phyloP scores from a whole-genome alignment of 2,329 filamentous ascomycete species.

The Xylariaceae sp. region DNA sequence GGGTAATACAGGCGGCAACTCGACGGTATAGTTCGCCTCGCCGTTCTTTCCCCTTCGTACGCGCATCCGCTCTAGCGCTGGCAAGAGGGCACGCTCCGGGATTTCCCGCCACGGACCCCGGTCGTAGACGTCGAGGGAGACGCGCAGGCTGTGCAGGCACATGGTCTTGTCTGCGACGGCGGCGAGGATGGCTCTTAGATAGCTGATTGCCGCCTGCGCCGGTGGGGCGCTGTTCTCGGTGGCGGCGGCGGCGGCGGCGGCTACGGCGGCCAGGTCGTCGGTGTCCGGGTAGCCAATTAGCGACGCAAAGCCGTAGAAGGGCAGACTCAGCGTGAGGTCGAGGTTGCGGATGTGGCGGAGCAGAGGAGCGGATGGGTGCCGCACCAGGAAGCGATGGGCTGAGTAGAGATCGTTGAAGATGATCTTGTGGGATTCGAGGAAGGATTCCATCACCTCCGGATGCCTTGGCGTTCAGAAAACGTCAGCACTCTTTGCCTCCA shows the following conservation, averaged over 20 bases:
- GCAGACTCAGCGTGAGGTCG: slow-evolving; percentile 29
- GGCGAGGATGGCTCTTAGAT: slow-evolving; percentile 15
- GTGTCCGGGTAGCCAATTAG: slow-evolving; percentile 21
- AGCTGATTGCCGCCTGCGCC: slow-evolving; percentile 1
- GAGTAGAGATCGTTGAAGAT: slow-evolving; percentile 32
- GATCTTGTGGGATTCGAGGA: slow-evolving; percentile 32
- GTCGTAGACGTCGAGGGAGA: slow-evolving; percentile 32
- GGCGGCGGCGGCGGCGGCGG: background rate
- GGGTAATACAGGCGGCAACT: slow-evolving; percentile 29
- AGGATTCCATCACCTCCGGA: slow-evolving; percentile 32
- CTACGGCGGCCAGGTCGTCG: slow-evolving; percentile 1
- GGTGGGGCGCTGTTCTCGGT: background rate
- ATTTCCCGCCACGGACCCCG: slow-evolving; percentile 32
- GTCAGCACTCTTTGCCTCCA: slow-evolving; percentile 8
- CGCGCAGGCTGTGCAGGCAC: slow-evolving; percentile 28
- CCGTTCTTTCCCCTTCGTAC: slow-evolving; percentile 16
- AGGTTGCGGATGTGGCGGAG: slow-evolving; percentile 26
- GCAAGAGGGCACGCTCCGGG: slow-evolving; percentile 25
- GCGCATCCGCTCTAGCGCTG: slow-evolving; percentile 20
- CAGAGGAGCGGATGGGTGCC: slow-evolving; percentile 24
- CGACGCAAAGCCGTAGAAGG: slow-evolving; percentile 27
- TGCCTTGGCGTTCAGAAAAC: slow-evolving; percentile 22
- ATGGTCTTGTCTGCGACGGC: slow-evolving; percentile 18
- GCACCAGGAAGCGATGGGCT: slow-evolving; percentile 30
- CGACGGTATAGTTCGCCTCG: slow-evolving; percentile 25